Conservation (phyloP, 495 filamentous ascomycete species). For the Stereocaulon alpinum region DNA sequence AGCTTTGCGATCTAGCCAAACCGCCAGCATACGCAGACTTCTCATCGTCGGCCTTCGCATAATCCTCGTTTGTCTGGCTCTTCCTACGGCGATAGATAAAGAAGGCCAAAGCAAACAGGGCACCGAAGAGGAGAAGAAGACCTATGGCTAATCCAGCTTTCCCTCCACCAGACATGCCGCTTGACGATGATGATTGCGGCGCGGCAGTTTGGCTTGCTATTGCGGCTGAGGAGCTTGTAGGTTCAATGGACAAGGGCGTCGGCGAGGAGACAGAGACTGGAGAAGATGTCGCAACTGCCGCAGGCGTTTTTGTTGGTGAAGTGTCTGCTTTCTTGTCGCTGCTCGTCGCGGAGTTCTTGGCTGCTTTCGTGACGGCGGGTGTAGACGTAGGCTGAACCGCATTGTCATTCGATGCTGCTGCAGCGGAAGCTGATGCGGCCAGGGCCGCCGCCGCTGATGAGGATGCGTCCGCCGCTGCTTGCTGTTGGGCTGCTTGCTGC, state of each 20-base stretch:
- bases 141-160: conserved; percentile 83
- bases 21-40: conserved; percentile 34
- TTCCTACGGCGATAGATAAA: conserved; percentile 57
- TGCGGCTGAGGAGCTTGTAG: conserved; percentile 11
- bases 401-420: conserved; percentile 17
- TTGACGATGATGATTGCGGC: conserved; percentile 22
- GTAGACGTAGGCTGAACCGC: conserved; percentile 14
- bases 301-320: conserved; percentile 1
- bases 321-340: not conserved
- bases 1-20: conserved; percentile 32
- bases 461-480: conserved; percentile 11
- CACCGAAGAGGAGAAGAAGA: conserved; percentile 52
- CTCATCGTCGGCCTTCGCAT: conserved; percentile 44
- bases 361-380: not conserved
- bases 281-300: not conserved
- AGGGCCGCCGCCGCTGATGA: conserved; percentile 14
- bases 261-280: conserved; percentile 20
- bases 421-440: conserved; percentile 17
- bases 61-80: conserved; percentile 43
- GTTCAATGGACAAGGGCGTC: conserved; percentile 13
- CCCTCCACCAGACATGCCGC: conserved; percentile 51
- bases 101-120: conserved; percentile 50
- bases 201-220: conserved; percentile 12
- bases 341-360: not conserved
- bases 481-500: conserved; percentile 9